A percentile compares a stretch with the other conserved stretches of the same genome.
phyloP scores from a whole-genome alignment of 2,329 filamentous ascomycete genomes.

The Monilinia polystroma region DNA sequence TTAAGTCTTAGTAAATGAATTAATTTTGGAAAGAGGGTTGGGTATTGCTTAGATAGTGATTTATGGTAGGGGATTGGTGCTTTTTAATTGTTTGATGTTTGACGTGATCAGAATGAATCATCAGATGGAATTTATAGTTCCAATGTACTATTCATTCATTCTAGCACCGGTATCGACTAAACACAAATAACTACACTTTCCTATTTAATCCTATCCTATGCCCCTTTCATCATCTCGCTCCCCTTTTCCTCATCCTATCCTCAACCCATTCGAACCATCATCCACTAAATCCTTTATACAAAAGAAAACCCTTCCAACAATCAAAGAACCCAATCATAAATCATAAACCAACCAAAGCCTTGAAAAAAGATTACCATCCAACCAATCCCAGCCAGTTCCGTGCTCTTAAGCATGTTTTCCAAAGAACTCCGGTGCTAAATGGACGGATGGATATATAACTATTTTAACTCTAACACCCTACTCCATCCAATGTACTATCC shows the following conservation, averaged over 20 bases:
- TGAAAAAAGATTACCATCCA: not conserved
- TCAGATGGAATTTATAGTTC: too few relatives aligned
- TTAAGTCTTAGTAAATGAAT: too few relatives aligned
- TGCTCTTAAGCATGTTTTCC: conserved; percentile 1
- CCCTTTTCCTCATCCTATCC: not conserved
- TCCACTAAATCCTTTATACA: conserved; percentile 22
- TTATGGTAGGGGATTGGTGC: too few relatives aligned
- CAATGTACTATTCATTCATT: too few relatives aligned
- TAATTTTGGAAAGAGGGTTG: too few relatives aligned
- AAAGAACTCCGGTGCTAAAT: conserved; percentile 14
- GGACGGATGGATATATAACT: conserved; percentile 16
- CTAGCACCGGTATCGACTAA: too few relatives aligned
- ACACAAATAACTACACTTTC: not conserved
- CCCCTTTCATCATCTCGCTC: not conserved
- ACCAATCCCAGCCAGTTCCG: conserved; percentile 6
- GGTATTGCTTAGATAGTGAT: too few relatives aligned
- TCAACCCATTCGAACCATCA: too few relatives aligned
- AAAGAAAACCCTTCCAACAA: not conserved
- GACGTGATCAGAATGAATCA: too few relatives aligned
- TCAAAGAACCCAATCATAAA: not conserved
- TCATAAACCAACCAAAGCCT: conserved; percentile 4
- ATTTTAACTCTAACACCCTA: conserved; percentile 2
- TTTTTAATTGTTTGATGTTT: too few relatives aligned
- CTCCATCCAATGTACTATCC: not conserved
- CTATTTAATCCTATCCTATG: not conserved